Evolutionary conservation across 2,329 filamentous ascomycete genomes (phyloP), one percentile per base, ranked within the genome.

Genomic region (Stagonosporopsis tanaceti): DNA sequence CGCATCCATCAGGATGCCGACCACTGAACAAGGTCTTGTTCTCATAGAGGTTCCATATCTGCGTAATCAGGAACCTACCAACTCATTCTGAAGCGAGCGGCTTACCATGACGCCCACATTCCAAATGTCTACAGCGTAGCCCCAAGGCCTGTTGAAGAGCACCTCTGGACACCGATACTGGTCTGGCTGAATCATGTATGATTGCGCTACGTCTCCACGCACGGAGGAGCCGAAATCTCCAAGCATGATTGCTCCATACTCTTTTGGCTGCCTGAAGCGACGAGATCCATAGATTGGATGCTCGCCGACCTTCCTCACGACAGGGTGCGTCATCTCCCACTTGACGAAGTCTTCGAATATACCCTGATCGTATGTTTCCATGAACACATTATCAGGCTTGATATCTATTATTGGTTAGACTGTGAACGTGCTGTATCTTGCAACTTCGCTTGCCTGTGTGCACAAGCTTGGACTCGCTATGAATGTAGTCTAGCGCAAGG

Each of bases 361-460:
- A 1, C 61, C 57, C 6, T 63, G 51, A 56, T 79, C 77, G n/a
- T 68, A 66, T 47, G 75, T 72, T 47, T 68, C 72, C 17, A 74
- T 67, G 3, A 81, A 57, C 44, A 80, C 77, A 53, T 80, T 81
- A 60, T 78, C 77, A 2, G 67, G 66, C 50, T 80, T 81, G 54
- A 82, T 78, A 44, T 81, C 78, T 76, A 59, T 47, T 45, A 50
- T 48, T 30, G 45, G 34, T 48, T 8, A 48, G 35, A 20, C 2
- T 20, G 17, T 4, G 20, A 37, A 14, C 3, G 17, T 14, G 12
- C 11, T 6, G 50, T 15, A 52, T 20, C 20, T 28, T 28, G 9
- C 27, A 28, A 28, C 12, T 47, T 39, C 8, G 20, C 28, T 40
- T 46, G 79, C 78, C 78, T 47, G 77, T 81, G 63, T 82, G 80